These are phyloP conservation scores for Lepidium africanum DNA, from an alignment of 345 rosid species.

Conservation along the genomic window DNA sequence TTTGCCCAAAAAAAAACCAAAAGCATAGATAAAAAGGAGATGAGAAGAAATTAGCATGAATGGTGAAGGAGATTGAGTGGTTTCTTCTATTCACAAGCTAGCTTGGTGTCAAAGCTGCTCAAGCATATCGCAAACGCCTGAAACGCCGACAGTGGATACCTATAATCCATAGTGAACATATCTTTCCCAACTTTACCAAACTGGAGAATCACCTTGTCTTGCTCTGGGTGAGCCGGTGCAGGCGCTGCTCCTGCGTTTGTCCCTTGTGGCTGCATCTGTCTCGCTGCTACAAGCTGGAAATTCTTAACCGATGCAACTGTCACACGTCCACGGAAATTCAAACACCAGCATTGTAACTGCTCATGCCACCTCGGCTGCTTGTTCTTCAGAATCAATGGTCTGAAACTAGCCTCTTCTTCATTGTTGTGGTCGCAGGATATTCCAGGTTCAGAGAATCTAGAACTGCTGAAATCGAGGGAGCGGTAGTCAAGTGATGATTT, in stretches of 20 bases:
- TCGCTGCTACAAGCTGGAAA: slow-evolving; percentile 50
- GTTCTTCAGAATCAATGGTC: slow-evolving; percentile 50
- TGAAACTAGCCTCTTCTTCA: slow-evolving; percentile 32
- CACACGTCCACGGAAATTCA: slow-evolving; percentile 59
- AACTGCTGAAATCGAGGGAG: slow-evolving; percentile 49
- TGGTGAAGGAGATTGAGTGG: neutral
- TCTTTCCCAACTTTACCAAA: slow-evolving; percentile 95
- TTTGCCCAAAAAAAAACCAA: neutral
- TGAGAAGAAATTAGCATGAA: slow-evolving; percentile 24
- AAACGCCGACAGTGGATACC: slow-evolving; percentile 91
- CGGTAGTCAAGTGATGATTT: slow-evolving; percentile 43
- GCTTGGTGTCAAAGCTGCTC: slow-evolving; percentile 98
- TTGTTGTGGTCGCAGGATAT: slow-evolving; percentile 31
- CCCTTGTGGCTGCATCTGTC: slow-evolving; percentile 35
- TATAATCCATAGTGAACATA: slow-evolving; percentile 97
- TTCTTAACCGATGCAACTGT: slow-evolving; percentile 66
- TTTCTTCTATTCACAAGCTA: slow-evolving; percentile 86
- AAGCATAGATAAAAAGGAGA: neutral
- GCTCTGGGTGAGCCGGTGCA: slow-evolving; percentile 45
- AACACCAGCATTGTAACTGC: slow-evolving; percentile 61
- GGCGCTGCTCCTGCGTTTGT: slow-evolving; percentile 22
- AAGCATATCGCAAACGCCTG: slow-evolving; percentile 96
- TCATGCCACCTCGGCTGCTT: slow-evolving; percentile 72
- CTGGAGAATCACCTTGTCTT: slow-evolving; percentile 89
- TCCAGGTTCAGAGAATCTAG: slow-evolving; percentile 40